Conservation (phyloP, 1,284 basidiomycete genomes). For the Earliella scabrosa region DNA sequence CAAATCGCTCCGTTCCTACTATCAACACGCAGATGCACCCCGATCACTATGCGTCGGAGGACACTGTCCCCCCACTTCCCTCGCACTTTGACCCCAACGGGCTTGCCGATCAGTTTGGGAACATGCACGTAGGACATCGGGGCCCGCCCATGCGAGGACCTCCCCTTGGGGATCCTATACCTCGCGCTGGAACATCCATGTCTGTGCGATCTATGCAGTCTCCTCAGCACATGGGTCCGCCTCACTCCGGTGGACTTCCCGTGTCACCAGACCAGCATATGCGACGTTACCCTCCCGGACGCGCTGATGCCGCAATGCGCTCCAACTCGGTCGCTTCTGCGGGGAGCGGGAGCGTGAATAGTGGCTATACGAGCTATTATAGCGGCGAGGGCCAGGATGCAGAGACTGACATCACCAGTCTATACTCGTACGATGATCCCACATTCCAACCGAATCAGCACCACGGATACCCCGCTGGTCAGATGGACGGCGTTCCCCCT, state of each 20-base stretch:
- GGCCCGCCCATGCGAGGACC: conserved; percentile 28
- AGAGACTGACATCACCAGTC: conserved; percentile 35
- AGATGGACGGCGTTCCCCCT: conserved; percentile 23
- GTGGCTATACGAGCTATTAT: conserved; percentile 30
- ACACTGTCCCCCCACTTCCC: conserved; percentile 36
- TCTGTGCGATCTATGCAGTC: conserved; percentile 46
- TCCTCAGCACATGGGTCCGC: conserved; percentile 30
- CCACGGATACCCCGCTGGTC: conserved; percentile 19
- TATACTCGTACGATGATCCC: conserved; percentile 42
- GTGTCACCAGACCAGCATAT: conserved; percentile 27
- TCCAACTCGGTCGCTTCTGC: conserved; percentile 34
- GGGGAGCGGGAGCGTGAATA: conserved; percentile 31
- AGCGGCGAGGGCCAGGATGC: conserved; percentile 27
- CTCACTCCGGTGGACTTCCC: conserved; percentile 25
- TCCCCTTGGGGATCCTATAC: conserved; percentile 31
- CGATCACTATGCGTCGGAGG: conserved; percentile 36
- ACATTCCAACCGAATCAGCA: conserved; percentile 15
- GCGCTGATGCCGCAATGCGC: conserved; percentile 20
- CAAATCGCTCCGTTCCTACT: conserved; percentile 46
- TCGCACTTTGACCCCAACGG: conserved; percentile 46
- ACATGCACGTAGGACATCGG: conserved; percentile 49
- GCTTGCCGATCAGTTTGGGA: conserved; percentile 51
- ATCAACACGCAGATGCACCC: conserved; percentile 42
- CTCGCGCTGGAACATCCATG: conserved; percentile 56
- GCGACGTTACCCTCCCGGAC: conserved; percentile 27